Base-by-base conservation (phyloP, 257 asterid genomes). In the Solanum chilense region DNA sequence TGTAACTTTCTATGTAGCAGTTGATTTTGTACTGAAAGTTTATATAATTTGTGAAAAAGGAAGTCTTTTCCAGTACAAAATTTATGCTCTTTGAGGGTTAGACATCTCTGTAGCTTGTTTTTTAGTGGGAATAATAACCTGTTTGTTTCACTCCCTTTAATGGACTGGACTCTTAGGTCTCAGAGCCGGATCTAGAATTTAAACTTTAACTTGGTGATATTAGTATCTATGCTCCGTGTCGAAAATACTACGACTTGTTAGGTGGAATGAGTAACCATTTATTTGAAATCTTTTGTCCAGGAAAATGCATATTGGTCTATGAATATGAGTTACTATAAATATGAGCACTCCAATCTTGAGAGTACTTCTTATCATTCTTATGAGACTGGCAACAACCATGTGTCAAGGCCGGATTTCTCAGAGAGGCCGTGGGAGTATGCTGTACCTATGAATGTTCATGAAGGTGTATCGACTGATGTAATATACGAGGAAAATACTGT, bases 271-370 rank as follows among this genome's bases (percentile, higher is more conserved):
- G 83, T 58, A 70, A 85, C 78, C 64, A 29, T 69, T 85, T 78
- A 27, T 78, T 52, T 31, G 89, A n/a, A n/a, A 71, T 88, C 88
- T 86, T 82, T 70, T 45, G 11, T 86, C 44, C 93, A 95, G 98
- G 97, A 92, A 92, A 88, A 93, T 89, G 90, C 94, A 58, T 94
- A 93, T 88, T 95, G 97, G 98, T 91, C 93, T 52, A 92, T 93
- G 95, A 93, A 94, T 85, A 92, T 93, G 98, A 91, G 92, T 91
- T 91, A 94, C 4, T 93, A 91, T 92, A 92, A 91, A 88, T 93
- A 89, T 82, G 98, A 95, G 68, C 86, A 87, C 62, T 88, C 97
- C 88, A 92, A 91, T 88, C 89, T 92, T 47, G 96, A 91, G 78
- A 93, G 92, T 88, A 83, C 91, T 56, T 91, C 92, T 84, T 94